Evolutionary conservation across 1,284 basidiomycete species (phyloP).

Genomic region (Apiotrichum gamsii): DNA sequence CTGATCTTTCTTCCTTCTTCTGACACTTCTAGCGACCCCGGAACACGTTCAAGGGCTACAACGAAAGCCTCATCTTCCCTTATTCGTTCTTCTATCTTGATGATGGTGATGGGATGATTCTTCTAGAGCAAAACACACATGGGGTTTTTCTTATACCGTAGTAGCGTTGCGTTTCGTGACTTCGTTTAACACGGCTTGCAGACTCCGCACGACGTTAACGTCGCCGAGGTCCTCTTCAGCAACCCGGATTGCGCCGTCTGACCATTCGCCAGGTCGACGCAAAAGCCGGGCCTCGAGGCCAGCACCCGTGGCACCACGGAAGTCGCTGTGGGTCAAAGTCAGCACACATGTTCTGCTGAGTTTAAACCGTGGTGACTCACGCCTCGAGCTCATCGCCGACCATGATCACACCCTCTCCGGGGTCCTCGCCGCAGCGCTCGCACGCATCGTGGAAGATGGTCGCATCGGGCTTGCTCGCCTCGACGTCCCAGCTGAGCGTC

Average conservation of each 20-base stretch:
- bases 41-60: too few relatives aligned
- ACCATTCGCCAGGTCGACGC: slow-evolving; percentile 39
- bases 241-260: slow-evolving; percentile 39
- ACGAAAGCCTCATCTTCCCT: background rate
- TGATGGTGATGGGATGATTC: too few relatives aligned
- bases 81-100: too few relatives aligned
- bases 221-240: slow-evolving; percentile 29
- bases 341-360: background rate
- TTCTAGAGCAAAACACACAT: too few relatives aligned
- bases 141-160: too few relatives aligned
- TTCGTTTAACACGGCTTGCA: slow-evolving; percentile 33
- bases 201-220: slow-evolving; percentile 24
- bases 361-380: slow-evolving; percentile 26
- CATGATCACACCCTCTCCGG: slow-evolving; percentile 41
- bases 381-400: slow-evolving; percentile 47
- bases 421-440: slow-evolving; percentile 17
- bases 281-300: slow-evolving; percentile 41
- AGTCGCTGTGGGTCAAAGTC: slow-evolving; percentile 41
- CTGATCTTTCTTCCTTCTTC: background rate
- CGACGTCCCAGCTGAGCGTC: slow-evolving; percentile 42
- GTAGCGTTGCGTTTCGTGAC: slow-evolving; percentile 5
- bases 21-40: too few relatives aligned
- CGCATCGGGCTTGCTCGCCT: slow-evolving; percentile 37
- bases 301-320: slow-evolving; percentile 30
- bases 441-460: slow-evolving; percentile 39